Conservation (phyloP, 2,329 filamentous ascomycete species). For the Paraphaeosphaeria sporulosa region DNA sequence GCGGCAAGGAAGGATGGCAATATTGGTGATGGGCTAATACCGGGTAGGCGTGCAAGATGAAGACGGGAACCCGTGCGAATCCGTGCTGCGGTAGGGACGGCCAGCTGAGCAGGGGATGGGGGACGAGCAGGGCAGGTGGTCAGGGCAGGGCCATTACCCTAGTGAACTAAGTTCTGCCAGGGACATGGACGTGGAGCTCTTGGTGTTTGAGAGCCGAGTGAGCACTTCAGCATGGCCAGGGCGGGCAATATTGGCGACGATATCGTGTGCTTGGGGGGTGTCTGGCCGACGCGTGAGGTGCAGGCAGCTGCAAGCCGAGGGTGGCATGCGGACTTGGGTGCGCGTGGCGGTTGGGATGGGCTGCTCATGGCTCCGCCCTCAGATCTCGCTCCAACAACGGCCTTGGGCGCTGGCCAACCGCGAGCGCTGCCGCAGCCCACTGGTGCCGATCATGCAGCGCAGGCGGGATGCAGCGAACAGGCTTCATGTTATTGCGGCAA, state of each 20-base stretch:
- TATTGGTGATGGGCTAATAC: slow-evolving; percentile 38
- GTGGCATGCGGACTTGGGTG: slow-evolving; percentile 24
- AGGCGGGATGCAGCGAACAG: slow-evolving; percentile 43
- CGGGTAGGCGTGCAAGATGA: slow-evolving; percentile 29
- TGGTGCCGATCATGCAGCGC: slow-evolving; percentile 47
- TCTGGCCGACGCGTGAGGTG: slow-evolving; percentile 22
- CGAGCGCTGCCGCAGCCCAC: slow-evolving; percentile 37
- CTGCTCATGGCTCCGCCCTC: slow-evolving; percentile 14
- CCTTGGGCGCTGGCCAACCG: slow-evolving; percentile 34
- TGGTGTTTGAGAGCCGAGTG: slow-evolving; percentile 45
- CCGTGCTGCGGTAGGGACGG: slow-evolving; percentile 28
- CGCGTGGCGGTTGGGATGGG: slow-evolving; percentile 21
- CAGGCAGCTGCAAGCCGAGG: slow-evolving; percentile 14
- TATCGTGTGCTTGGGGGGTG: slow-evolving; percentile 7
- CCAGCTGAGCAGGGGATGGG: slow-evolving; percentile 19
- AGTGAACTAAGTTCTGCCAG: slow-evolving; percentile 40
- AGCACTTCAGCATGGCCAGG: slow-evolving; percentile 18
- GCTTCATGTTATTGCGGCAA: slow-evolving; percentile 45
- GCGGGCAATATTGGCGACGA: slow-evolving; percentile 20
- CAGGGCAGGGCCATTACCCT: slow-evolving; percentile 29
- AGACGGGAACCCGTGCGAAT: slow-evolving; percentile 35
- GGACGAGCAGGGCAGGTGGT: slow-evolving; percentile 16
- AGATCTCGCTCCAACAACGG: slow-evolving; percentile 30
- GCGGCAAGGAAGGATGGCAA: slow-evolving; percentile 42
- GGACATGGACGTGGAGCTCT: slow-evolving; percentile 47